Percentiles rank a stretch among this genome's conserved stretches.
Evolutionary conservation across 73 alveolate genomes (phyloP).

Genomic region (Breviolum minutum): DNA sequence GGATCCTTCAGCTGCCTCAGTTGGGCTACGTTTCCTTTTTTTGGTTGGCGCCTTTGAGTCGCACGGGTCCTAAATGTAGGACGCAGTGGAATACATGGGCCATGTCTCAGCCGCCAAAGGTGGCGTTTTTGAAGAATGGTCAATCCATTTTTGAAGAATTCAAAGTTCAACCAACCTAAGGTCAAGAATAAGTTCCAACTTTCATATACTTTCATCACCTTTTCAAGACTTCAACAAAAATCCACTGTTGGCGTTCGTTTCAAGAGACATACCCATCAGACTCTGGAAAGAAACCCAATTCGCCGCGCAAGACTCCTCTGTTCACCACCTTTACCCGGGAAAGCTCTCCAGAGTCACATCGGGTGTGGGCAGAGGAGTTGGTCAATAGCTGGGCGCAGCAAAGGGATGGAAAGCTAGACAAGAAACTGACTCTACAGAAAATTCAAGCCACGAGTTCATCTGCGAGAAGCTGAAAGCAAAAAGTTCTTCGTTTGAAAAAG

Average conservation of each 20-base stretch:
- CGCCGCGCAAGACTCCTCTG: background rate
- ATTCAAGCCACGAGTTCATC: background rate
- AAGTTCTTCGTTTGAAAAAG: too few species aligned
- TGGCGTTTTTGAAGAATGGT: too few species aligned
- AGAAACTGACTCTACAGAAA: background rate
- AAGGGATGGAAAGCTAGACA: constrained; percentile 55
- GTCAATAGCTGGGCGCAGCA: constrained; percentile 21
- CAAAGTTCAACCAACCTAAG: background rate
- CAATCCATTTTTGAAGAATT: background rate
- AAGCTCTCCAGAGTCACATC: background rate
- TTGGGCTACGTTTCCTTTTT: too few species aligned
- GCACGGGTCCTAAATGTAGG: too few species aligned
- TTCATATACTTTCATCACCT: background rate
- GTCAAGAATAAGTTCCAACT: background rate
- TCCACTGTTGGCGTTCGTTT: too few species aligned
- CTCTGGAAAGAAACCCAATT: constrained; percentile 19
- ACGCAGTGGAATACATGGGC: too few species aligned
- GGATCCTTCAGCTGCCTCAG: too few species aligned
- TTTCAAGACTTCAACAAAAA: too few species aligned
- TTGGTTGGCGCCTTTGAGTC: too few species aligned
- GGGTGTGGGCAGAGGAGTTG: background rate
- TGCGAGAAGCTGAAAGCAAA: background rate
- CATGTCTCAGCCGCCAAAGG: too few species aligned
- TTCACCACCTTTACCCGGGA: background rate
- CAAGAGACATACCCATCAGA: background rate